A percentile compares a stretch with the other conserved stretches of the same genome.
These are phyloP conservation scores for Calonectria pseudoreteaudii DNA, from an alignment of 2,329 filamentous ascomycete genomes.

Conservation along the genomic window DNA sequence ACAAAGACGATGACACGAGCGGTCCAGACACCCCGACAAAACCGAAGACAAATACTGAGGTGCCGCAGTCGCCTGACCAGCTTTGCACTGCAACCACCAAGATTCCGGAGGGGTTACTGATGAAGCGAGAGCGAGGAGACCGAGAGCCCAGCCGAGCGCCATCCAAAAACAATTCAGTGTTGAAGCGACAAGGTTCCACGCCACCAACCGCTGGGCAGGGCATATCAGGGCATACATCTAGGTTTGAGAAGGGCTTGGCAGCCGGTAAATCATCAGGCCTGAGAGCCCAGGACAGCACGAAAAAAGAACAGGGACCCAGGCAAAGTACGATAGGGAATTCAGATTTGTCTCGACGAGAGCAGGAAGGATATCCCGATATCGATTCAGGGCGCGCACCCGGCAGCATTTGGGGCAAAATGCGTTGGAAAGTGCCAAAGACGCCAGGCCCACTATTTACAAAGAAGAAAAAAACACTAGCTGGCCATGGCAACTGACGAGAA, in stretches of 20 bases:
- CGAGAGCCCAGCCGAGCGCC: background rate
- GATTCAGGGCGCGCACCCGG: constrained; percentile 28
- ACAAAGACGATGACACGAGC: background rate
- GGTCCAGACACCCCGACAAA: constrained; percentile 4
- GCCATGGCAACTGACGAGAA: constrained; percentile 37
- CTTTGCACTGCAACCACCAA: background rate
- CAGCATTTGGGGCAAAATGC: constrained; percentile 43
- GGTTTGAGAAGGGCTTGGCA: constrained; percentile 34
- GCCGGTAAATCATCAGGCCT: constrained; percentile 18
- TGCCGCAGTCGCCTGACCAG: background rate
- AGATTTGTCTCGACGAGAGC: constrained; percentile 12
- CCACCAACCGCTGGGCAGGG: constrained; percentile 37
- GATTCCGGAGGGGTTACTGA: background rate
- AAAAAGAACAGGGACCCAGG: background rate
- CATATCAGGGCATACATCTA: constrained; percentile 40
- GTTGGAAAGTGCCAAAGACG: constrained; percentile 33
- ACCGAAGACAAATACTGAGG: background rate
- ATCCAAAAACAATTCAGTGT: background rate
- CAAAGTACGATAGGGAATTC: background rate
- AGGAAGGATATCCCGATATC: constrained; percentile 28
- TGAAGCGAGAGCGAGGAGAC: constrained; percentile 3
- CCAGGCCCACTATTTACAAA: constrained; percentile 39
- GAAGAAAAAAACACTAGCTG: constrained; percentile 36
- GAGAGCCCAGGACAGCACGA: background rate
- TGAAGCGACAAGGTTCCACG: constrained; percentile 28